Base-by-base conservation (phyloP, 1,284 basidiomycete species). In the Cystobasidiaceae sp. region DNA sequence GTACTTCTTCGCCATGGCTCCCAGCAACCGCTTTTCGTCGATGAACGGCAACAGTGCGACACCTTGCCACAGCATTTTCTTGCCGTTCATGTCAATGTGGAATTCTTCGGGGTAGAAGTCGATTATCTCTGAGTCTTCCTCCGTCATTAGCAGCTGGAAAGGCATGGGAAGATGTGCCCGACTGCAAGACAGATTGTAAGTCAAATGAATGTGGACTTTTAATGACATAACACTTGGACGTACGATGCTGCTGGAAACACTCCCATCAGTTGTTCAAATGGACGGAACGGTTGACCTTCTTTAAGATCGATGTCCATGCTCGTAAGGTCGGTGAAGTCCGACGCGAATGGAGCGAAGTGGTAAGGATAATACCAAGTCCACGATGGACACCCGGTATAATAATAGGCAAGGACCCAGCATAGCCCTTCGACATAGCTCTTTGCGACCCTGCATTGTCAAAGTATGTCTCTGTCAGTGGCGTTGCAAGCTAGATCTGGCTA, bases 321-420 rank as follows among this genome's bases (percentile, higher is more conserved):
- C 44, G 82, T 83, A 37, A 97, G 79, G 55, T 92, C 86, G 63
- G 84, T 83, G 73, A 98, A 97, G 77, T 99, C 96, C 66, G 88
- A 87, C 5, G 96, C 96, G 76, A 98, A 99, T 0, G 96, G 96
- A 4, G 96, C 92, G 76, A 94, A 98, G 78, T 99, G 94, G 75
- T 90, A 96, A 0, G 96, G 96, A 76, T 97, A 98, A 78, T 88
- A 99, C 96, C 96, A 99, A 73, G 93, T 86, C 96, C 96, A 99
- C 0, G 50, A 71, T 23, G 71, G 71, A 28, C 69, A 50, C 70
- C 96, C 96, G 83, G 97, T 94, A 78, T 97, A 99, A 76, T 98
- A 98, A 79, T 98, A 98, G 67, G 89, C 87, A 56, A 99, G 79
- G 0, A 99, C 96, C 96, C 96, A 98, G 65, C 86, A 86, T 55